Percentiles rank a stretch among this genome's conserved stretches.
Evolutionary conservation across 768 basidiomycete genomes (phyloP).

Genomic region (Boletus patriciae): DNA sequence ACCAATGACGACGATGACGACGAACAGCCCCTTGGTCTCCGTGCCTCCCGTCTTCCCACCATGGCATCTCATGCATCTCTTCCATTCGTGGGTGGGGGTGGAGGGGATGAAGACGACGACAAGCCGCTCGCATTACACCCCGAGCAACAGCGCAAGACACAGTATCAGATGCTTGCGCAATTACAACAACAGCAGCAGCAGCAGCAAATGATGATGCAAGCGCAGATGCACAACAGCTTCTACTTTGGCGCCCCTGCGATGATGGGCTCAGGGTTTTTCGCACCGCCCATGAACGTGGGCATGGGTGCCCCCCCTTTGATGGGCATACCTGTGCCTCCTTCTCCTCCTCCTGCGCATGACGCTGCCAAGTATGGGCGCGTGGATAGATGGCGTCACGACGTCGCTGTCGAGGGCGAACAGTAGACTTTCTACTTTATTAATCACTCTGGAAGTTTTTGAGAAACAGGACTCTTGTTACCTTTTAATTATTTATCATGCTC

Average conservation of each 20-base stretch:
- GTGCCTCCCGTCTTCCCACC: slow-evolving; percentile 49
- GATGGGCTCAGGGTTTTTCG: slow-evolving; percentile 70
- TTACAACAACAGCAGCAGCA: slow-evolving; percentile 54
- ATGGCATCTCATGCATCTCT: slow-evolving; percentile 27
- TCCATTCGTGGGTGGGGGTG: slow-evolving; percentile 36
- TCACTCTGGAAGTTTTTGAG: slow-evolving; percentile 9
- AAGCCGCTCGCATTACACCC: slow-evolving; percentile 71
- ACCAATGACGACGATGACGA: slow-evolving; percentile 60
- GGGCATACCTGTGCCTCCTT: slow-evolving; percentile 41
- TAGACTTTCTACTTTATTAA: slow-evolving; percentile 17
- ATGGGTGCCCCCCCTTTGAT: slow-evolving; percentile 50
- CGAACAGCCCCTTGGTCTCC: slow-evolving; percentile 69
- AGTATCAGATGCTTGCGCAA: slow-evolving; percentile 42
- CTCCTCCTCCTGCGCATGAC: slow-evolving; percentile 66
- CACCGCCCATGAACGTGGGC: slow-evolving; percentile 49
- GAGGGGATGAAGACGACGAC: slow-evolving; percentile 68
- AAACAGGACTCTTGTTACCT: slow-evolving; percentile 8
- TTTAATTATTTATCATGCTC: slow-evolving; percentile 8
- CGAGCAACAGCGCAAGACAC: slow-evolving; percentile 76
- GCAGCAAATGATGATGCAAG: slow-evolving; percentile 72
- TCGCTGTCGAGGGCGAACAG: slow-evolving; percentile 65
- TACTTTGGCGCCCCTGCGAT: slow-evolving; percentile 67
- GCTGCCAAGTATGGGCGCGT: slow-evolving; percentile 67
- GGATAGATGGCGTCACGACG: slow-evolving; percentile 79
- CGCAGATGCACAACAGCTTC: slow-evolving; percentile 74